Evolutionary conservation across 1,139 yeast genomes (phyloP), one percentile per base, ranked within the genome.

Genomic region (Protomyces inouyei): DNA sequence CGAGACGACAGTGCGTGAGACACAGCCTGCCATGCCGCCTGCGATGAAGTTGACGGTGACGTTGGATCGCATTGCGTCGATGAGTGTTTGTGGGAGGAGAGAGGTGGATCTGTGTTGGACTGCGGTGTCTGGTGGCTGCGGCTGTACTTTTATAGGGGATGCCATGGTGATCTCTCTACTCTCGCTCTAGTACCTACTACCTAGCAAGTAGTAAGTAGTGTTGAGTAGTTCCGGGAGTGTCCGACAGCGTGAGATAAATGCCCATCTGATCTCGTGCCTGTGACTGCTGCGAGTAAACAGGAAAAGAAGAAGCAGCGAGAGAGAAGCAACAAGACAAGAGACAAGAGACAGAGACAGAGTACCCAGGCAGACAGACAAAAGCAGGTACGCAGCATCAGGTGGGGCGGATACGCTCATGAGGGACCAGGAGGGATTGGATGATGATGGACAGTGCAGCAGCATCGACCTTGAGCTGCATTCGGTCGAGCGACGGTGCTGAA

Each of bases 11-110:
- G 98, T 93, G 64, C 98, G 79, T 0, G 96, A 88, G 1, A 91
- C 84, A 0, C 96, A 97, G 4, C 98, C 98, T 0, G 98, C 98
- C 4, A 87, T 77, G 3, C 91, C 91, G 25, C 92, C 92, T 23
- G 87, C 85, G 1, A 85, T 66, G 63, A 93, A 83, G 23, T 59
- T 59, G 12, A 21, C 43, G 52, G 54, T 52, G 57, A 59, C 53
- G 5, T 48, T 8, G 14, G 63, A 52, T 21, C 37, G 16, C 10
- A 43, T 18, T 18, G 48, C 48, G 12, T 43, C 48, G 25, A 43
- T 5, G 3, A 8, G 12, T 3, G 14, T 5, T 8, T 43, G 48
- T 10, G 14, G 48, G 5, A 43, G 12, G 10, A 10, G 21, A 1
- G 25, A 16, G 25, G 4, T 5, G 14, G 48, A 23, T 21, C 12